Evolutionary conservation across 2,329 filamentous ascomycete genomes (phyloP), one percentile per base, ranked within the genome.

Genomic region (Emericellopsis cladophorae): DNA sequence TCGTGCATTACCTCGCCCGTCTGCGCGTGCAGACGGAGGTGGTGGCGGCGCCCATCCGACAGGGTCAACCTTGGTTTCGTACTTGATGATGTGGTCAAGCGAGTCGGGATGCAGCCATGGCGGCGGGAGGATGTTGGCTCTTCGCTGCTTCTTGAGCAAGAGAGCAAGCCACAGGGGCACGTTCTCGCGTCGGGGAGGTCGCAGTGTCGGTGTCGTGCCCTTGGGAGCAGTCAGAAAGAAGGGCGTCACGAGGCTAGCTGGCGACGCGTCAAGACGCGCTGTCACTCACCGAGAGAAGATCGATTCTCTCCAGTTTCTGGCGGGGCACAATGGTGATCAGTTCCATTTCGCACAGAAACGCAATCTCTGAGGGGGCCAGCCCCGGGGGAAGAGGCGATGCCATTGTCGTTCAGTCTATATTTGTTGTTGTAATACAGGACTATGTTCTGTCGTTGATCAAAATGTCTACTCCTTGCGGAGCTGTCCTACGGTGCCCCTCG

Each of bases 271-370:
- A 4, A 21, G 10, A 36, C 36, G 31, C 39, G 42, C 26, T 29
- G 26, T 12, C 12, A 40, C 82, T 68, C 70, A 96, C 92, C 49
- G 82, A 80, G 42, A 98, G 75, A 46, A 98, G 74, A 51, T 85
- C 73, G 47, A 98, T 83, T 50, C 77, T 78, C 49, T 95, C 88
- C 40, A 98, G 79, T 48, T 84, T 77, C 60, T 96, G 89, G 41
- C 92, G 84, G 31, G 92, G 92, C 39, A 96, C 79, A 18, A 98
- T 76, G 0, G 89, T 95, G 42, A 98, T 84, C 53, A 87, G 76
- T 66, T 96, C 90, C 88, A 95, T 96, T 66, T 98, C 92, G 61
- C 89, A 95, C 23, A 96, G 68, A 56, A 96, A 98, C 39, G 88
- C 84, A 36, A 93, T 84, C 65, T 98, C 92, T 48, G 84, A 72